These are phyloP conservation scores for Phytophthora citricola DNA, from an alignment of 352 stramenopile species.

Conservation along the genomic window DNA sequence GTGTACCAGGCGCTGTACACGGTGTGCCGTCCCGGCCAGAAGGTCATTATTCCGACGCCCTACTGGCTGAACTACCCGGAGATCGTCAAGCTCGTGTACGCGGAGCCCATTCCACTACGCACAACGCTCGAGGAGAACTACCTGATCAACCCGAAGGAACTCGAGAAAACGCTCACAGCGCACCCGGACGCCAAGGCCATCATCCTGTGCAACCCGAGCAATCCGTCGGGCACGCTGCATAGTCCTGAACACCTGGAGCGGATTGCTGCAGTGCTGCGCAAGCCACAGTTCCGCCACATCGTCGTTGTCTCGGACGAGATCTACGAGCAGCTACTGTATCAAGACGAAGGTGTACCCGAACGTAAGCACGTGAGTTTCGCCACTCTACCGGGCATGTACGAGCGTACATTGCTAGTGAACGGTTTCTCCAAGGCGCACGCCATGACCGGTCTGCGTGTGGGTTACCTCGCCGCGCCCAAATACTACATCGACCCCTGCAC, in stretches of 20 bases:
- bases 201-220: constrained; percentile 97
- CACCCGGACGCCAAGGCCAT: constrained; percentile 83
- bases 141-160: constrained; percentile 81
- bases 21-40: constrained; percentile 90
- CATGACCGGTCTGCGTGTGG: constrained; percentile 96
- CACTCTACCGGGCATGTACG: constrained; percentile 85
- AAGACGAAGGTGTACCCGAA: constrained; percentile 62
- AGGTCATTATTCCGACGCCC: constrained; percentile 95
- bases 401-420: constrained; percentile 86
- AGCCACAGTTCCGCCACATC: constrained; percentile 70
- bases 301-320: constrained; percentile 95
- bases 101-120: constrained; percentile 90
- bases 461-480: constrained; percentile 88
- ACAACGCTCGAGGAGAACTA: constrained; percentile 92
- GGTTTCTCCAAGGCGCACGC: constrained; percentile 84
- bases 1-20: constrained; percentile 95
- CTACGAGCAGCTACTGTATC: constrained; percentile 96
- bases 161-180: constrained; percentile 76
- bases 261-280: constrained; percentile 43
- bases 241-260: constrained; percentile 57
- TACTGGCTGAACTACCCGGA: constrained; percentile 98
- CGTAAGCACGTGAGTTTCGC: constrained; percentile 77
- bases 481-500: constrained; percentile 88
- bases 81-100: constrained; percentile 93
- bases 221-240: constrained; percentile 92